These are phyloP conservation scores for Akebia trifoliata DNA, from an alignment of 164 flowering plant genomes.

Conservation along the genomic window DNA sequence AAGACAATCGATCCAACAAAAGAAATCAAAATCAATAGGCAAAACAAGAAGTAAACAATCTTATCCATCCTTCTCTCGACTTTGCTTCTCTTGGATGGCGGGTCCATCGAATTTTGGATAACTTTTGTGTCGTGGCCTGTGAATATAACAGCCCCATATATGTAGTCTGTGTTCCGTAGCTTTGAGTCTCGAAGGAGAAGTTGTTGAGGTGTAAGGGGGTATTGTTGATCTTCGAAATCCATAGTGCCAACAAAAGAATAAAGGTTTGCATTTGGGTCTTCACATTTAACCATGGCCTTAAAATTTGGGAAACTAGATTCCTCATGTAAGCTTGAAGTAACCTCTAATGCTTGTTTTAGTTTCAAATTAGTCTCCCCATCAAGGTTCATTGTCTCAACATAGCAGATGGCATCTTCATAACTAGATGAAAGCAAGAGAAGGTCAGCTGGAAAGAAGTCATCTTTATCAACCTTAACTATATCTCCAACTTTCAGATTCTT, in stretches of 20 bases:
- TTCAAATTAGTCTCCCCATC: conserved; percentile 98
- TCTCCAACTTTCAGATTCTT: conserved; percentile 81
- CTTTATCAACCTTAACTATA: conserved; percentile 78
- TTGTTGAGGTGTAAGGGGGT: conserved; percentile 76
- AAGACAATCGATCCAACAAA: conserved; percentile 68
- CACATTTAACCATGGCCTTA: conserved; percentile 70
- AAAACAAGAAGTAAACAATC: conserved; percentile 67
- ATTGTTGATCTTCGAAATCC: conserved; percentile 52
- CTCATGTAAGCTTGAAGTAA: conserved; percentile 50
- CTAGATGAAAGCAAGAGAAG: conserved; percentile 83
- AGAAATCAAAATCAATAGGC: conserved; percentile 43
- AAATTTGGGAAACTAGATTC: conserved; percentile 54
- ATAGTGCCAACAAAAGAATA: conserved; percentile 80
- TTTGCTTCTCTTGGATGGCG: conserved; percentile 92
- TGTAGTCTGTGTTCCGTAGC: conserved; percentile 77
- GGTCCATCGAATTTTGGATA: conserved; percentile 73
- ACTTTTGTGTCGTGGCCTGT: conserved; percentile 95
- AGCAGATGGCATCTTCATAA: conserved; percentile 82
- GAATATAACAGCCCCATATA: conserved; percentile 84
- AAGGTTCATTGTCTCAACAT: conserved; percentile 96
- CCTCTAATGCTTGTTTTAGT: conserved; percentile 78
- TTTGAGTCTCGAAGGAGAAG: conserved; percentile 93
- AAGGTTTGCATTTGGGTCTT: conserved; percentile 89
- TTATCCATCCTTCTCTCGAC: conserved; percentile 83
- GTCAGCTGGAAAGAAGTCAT: conserved; percentile 89